phyloP scores from a whole-genome alignment of 179 eudicot genomes.

The Drosera spatulata region DNA sequence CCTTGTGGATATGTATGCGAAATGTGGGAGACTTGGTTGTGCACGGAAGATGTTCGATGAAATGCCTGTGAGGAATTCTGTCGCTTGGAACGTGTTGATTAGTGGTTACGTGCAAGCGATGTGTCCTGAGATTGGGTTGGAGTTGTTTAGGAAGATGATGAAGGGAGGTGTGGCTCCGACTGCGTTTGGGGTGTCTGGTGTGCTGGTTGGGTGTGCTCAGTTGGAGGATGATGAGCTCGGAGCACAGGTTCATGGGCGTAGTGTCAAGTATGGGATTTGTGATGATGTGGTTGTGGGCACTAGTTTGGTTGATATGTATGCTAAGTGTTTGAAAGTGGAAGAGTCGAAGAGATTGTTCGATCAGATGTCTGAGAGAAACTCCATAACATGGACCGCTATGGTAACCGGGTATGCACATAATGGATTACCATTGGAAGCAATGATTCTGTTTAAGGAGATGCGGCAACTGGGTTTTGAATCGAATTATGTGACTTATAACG shows the following conservation, averaged over 20 bases:
- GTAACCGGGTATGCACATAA: slow-evolving; percentile 33
- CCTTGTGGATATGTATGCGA: slow-evolving; percentile 28
- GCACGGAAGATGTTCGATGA: slow-evolving; percentile 24
- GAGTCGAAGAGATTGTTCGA: slow-evolving; percentile 37
- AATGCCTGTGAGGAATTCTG: slow-evolving; percentile 39
- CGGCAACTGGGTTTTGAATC: slow-evolving; percentile 19
- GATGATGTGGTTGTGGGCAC: slow-evolving; percentile 38
- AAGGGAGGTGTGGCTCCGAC: slow-evolving; percentile 18
- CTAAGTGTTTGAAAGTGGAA: slow-evolving; percentile 28
- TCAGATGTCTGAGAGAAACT: slow-evolving; percentile 32
- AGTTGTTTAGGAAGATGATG: slow-evolving; percentile 38
- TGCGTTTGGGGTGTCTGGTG: slow-evolving; percentile 25
- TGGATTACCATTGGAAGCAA: slow-evolving; percentile 26
- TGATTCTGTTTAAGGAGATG: slow-evolving; percentile 44
- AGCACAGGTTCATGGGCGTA: slow-evolving; percentile 36
- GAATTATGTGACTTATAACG: slow-evolving; percentile 30
- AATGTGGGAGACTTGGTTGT: slow-evolving; percentile 17
- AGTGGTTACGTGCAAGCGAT: slow-evolving; percentile 30
- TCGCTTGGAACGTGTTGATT: slow-evolving; percentile 50
- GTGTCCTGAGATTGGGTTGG: slow-evolving; percentile 16
- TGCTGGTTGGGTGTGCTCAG: slow-evolving; percentile 35
- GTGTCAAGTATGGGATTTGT: slow-evolving; percentile 29
- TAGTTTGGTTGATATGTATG: slow-evolving; percentile 43
- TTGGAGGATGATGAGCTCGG: slow-evolving; percentile 24
- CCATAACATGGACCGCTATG: slow-evolving; percentile 44